A percentile compares a stretch with the other conserved stretches of the same genome.
Evolutionary conservation across 352 stramenopile species (phyloP).

Genomic region (Pythium oligandrum): DNA sequence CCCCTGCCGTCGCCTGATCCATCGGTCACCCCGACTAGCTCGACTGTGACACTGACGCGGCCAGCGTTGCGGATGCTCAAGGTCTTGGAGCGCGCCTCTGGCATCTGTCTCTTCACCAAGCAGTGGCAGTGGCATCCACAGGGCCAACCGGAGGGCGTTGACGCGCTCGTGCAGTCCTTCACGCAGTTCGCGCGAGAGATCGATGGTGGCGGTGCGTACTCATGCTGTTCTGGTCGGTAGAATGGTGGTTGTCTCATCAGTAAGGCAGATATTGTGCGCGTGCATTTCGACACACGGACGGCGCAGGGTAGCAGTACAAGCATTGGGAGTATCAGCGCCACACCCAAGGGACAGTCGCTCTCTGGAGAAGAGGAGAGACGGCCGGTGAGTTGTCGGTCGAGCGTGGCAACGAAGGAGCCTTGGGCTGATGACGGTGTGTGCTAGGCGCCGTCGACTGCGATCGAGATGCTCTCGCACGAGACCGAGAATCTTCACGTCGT

Average conservation of each 20-base stretch:
- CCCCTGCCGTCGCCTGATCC: not conserved
- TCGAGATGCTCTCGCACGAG: conserved; percentile 77
- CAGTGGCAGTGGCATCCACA: conserved; percentile 82
- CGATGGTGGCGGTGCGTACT: conserved; percentile 54
- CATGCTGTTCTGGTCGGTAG: not conserved
- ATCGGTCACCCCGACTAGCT: no score
- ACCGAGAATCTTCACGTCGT: conserved; percentile 56
- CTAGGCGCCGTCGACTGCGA: conserved; percentile 31
- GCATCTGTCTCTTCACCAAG: conserved; percentile 70
- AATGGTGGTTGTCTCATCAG: conserved; percentile 15
- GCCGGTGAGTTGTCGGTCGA: not conserved
- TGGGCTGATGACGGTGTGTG: not conserved
- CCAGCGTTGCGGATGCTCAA: conserved; percentile 64
- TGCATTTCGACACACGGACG: conserved; percentile 51
- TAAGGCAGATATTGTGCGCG: conserved; percentile 52
- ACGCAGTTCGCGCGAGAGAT: conserved; percentile 84
- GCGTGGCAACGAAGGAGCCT: no score
- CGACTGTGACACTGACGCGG: no score
- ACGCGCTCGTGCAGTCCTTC: conserved; percentile 79
- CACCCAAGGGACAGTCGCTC: conserved; percentile 11
- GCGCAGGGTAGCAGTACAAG: conserved; percentile 12
- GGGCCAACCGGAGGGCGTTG: conserved; percentile 61
- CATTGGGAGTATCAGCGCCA: conserved; percentile 10
- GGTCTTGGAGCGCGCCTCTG: conserved; percentile 58
- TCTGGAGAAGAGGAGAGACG: conserved; percentile 17